Evolutionary conservation across 208 protist genomes (phyloP), one percentile per base, ranked within the genome.

Genomic region (Herpetomonas tarakana): DNA sequence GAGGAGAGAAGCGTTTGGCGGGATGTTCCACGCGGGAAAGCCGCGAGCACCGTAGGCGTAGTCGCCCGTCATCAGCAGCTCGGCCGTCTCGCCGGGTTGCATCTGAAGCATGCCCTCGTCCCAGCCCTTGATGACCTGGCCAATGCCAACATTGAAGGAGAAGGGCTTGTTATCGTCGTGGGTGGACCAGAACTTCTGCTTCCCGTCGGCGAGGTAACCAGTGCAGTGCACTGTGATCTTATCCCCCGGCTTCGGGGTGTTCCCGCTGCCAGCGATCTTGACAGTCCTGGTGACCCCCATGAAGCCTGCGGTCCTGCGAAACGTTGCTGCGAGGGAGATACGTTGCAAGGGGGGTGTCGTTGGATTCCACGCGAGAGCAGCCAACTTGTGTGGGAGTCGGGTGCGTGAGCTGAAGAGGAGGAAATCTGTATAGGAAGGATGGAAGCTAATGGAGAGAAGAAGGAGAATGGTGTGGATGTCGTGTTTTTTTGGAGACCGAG

Each of bases 101-200:
- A 97, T 96, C 73, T 90, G 77, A 54, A 96, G 30, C 58, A 98
- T 83, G 30, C 93, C 93, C 70, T 97, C 92, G 55, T 98, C 96
- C 96, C 94, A 98, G 31, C 94, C 95, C 24, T 91, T 81, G 68
- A 98, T 98, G 25, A 98, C 96, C 35, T 96, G 83, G 28, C 94
- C 94, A 28, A 80, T 29, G 28, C 95, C 96, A 3, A 98, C 81
- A 29, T 71, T 65, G 75, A 98, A 98, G 31, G 80, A 74, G 58
- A 99, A 98, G 0, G 94, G 90, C 12, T 83, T 69, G 44, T 91
- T 80, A 64, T 88, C 81, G 53, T 94, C 86, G 11, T 69, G 60
- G 19, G 89, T 96, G 51, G 79, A 88, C 89, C 92, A 97, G 59
- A 97, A 97, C 71, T 91, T 91, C 65, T 92, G 93, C 49, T 71